Percentiles rank a stretch among this genome's conserved stretches.
phyloP scores from a whole-genome alignment of 2,329 filamentous ascomycete species.

The Penicillium sp. region DNA sequence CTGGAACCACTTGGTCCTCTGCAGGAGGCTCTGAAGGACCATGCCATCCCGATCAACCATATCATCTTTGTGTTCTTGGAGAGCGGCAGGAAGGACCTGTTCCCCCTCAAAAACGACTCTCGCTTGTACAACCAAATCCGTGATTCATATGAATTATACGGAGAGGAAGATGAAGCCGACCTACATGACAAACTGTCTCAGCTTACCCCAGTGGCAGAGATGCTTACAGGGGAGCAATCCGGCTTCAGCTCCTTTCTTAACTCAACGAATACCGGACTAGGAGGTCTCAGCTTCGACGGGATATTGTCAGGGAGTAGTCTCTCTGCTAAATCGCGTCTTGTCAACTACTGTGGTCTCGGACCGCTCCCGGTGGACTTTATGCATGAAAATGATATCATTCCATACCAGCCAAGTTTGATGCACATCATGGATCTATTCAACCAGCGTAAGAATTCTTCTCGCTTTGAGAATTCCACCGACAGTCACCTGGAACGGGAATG shows the following conservation, averaged over 20 bases:
- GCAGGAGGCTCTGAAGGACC: slow-evolving; percentile 23
- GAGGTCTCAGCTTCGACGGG: slow-evolving; percentile 30
- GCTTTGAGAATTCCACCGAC: not conserved
- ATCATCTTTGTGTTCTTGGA: slow-evolving; percentile 32
- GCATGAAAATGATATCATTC: slow-evolving; percentile 25
- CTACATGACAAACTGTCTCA: slow-evolving; percentile 24
- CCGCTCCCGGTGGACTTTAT: slow-evolving; percentile 31
- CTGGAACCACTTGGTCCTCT: slow-evolving; percentile 23
- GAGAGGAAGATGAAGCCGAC: slow-evolving; percentile 10
- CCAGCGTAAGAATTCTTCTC: slow-evolving; percentile 12
- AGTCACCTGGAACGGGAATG: slow-evolving; percentile 25
- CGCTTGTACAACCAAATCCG: slow-evolving; percentile 27
- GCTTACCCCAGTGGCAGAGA: slow-evolving; percentile 29
- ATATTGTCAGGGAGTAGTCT: slow-evolving; percentile 30
- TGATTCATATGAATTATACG: slow-evolving; percentile 16
- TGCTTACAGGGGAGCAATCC: slow-evolving; percentile 29
- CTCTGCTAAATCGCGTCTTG: slow-evolving; percentile 31
- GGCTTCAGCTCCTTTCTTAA: slow-evolving; percentile 22
- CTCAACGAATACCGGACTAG: slow-evolving; percentile 19
- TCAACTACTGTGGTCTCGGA: slow-evolving; percentile 31
- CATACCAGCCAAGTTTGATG: slow-evolving; percentile 34
- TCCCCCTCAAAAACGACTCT: slow-evolving; percentile 28
- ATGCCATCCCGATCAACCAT: slow-evolving; percentile 28
- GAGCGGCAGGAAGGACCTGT: slow-evolving; percentile 31
- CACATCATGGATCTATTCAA: slow-evolving; percentile 34